A percentile compares a stretch with the other conserved stretches of the same genome.
Conservation (phyloP, 148 eudicot species). For the Suaeda aralocaspica region DNA sequence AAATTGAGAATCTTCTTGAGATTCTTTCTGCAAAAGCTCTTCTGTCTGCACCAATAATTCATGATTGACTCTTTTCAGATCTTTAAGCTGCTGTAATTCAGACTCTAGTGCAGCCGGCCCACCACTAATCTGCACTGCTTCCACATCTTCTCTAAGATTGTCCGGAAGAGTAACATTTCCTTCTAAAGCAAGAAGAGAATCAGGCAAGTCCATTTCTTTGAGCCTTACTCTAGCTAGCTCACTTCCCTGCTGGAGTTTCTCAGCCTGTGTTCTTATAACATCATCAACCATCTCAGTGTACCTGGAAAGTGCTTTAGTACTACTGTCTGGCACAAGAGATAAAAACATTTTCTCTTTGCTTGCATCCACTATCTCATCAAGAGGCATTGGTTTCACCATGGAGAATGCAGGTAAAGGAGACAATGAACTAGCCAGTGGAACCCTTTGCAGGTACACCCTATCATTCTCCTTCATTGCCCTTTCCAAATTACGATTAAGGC, state of each 20-base stretch:
- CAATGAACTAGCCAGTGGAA: slow-evolving; percentile 72
- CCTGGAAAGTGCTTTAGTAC: slow-evolving; percentile 89
- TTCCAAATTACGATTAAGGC: slow-evolving; percentile 68
- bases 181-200: slow-evolving; percentile 83
- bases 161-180: slow-evolving; percentile 68
- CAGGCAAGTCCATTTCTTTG: slow-evolving; percentile 95
- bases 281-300: slow-evolving; percentile 98
- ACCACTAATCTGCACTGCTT: slow-evolving; percentile 93
- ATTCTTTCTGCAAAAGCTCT: slow-evolving; percentile 94
- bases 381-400: slow-evolving; percentile 75
- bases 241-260: slow-evolving; percentile 95
- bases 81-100: slow-evolving; percentile 84
- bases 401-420: slow-evolving; percentile 73
- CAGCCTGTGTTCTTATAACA: slow-evolving; percentile 90
- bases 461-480: slow-evolving; percentile 96
- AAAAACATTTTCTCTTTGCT: slow-evolving; percentile 90
- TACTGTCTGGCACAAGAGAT: slow-evolving; percentile 89
- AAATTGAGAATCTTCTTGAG: slow-evolving; percentile 85
- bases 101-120: slow-evolving; percentile 89
- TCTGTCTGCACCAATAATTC: slow-evolving; percentile 89
- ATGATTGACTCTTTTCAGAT: slow-evolving; percentile 89
- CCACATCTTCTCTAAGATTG: slow-evolving; percentile 86
- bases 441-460: slow-evolving; percentile 93
- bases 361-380: slow-evolving; percentile 82
- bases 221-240: slow-evolving; percentile 93